Evolutionary conservation across 768 basidiomycete genomes (phyloP), one percentile per base, ranked within the genome.

Genomic region (Obba rivulosa): DNA sequence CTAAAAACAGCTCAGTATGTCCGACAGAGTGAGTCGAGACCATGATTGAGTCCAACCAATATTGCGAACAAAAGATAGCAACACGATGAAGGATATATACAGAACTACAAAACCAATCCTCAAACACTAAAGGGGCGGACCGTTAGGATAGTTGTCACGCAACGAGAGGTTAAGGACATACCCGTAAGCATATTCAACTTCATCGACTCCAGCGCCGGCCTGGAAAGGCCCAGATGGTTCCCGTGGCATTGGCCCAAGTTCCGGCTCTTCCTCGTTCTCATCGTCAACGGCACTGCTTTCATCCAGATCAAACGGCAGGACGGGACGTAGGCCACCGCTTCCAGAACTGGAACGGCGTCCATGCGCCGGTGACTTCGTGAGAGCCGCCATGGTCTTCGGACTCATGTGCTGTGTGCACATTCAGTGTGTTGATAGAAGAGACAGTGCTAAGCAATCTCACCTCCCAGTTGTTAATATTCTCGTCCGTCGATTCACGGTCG

Each of bases 401-500:
- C 94, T 95, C 86, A 97, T 88, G 61, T 95, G 93, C 93, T 93
- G 54, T 17, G 53, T 23, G 41, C 43, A 34, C 45, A 35, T 45
- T 31, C 5, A 31, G 28, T 47, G 23, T 14, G 22, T 20, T 20
- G 11, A 28, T 21, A 14, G 37, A 11, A 46, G n/a, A 11, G 41
- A 46, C 21, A 39, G 41, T 46, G 48, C 46, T 16, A 44, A 40
- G 39, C 40, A 38, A 18, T 58, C 83, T 63, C 55, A 92, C 93
- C 86, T 94, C 94, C 94, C 94, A 97, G 57, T 93, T 91, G 60
- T 94, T 97, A 55, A 87, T 66, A 59, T 93, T 93, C 68, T 89
- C 87, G 62, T 92, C 84, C 21, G 77, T 69, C 31, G 68, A 66
- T 51, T 83, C 85, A 36, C 76, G 73, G 42, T 84, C 81, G 49